Conservation (phyloP, 1,284 basidiomycete species). For the Ceratobasidium sp. region DNA sequence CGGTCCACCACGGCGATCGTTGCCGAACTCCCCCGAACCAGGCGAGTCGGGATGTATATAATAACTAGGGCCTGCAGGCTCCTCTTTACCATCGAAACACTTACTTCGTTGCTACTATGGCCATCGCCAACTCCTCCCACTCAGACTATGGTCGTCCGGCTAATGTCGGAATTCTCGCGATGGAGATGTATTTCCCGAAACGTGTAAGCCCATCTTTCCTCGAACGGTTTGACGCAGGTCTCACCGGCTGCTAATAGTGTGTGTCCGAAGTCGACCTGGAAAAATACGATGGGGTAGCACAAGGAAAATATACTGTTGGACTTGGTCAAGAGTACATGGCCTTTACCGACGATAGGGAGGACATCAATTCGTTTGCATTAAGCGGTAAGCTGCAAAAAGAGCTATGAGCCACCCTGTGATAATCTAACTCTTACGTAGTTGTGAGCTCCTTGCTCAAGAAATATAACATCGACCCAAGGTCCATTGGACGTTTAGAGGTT, state of each 20-base stretch:
- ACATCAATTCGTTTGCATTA: conserved; percentile 97
- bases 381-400: conserved; percentile 73
- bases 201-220: conserved; percentile 68
- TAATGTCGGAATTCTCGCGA: conserved; percentile 91
- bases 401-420: too few species aligned
- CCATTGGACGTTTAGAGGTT: conserved; percentile 97
- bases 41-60: neutral
- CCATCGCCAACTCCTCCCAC: neutral
- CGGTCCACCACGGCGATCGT: conserved; percentile 8
- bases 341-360: conserved; percentile 95
- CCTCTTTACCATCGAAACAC: neutral
- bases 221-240: neutral
- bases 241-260: conserved; percentile 66
- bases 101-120: neutral
- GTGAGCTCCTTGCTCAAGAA: conserved; percentile 91
- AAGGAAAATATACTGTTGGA: conserved; percentile 99
- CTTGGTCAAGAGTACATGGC: conserved; percentile 98
- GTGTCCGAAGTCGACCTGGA: conserved; percentile 96
- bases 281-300: conserved; percentile 92
- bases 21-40: conserved; percentile 25
- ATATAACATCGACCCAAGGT: conserved; percentile 95
- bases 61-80: neutral
- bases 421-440: conserved; percentile 62
- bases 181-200: conserved; percentile 95
- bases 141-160: conserved; percentile 71